These are phyloP conservation scores for Silene coronaria DNA, from an alignment of 179 eudicot genomes.

Conservation along the genomic window DNA sequence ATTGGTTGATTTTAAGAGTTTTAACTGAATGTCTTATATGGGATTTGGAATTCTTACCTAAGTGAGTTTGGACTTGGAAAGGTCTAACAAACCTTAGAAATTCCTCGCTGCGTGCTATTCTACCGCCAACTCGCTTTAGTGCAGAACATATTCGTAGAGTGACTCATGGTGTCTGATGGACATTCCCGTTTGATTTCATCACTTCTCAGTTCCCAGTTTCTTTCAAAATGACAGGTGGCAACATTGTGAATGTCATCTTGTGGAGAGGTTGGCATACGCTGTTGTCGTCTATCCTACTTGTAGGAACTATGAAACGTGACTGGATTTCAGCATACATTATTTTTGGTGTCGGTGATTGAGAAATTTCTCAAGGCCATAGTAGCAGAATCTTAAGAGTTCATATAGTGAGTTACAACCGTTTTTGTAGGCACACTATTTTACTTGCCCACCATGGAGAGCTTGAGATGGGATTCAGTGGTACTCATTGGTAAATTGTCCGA, in stretches of 20 bases:
- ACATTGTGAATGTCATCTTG: neutral
- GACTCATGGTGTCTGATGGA: neutral
- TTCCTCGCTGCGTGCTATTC: neutral
- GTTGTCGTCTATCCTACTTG: neutral
- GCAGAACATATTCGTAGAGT: neutral
- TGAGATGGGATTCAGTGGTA: too few relatives aligned
- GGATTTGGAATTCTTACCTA: neutral
- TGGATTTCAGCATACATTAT: neutral
- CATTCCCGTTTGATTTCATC: neutral
- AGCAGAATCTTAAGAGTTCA: too few relatives aligned
- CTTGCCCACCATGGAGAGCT: too few relatives aligned
- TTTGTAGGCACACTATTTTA: too few relatives aligned
- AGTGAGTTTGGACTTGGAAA: neutral
- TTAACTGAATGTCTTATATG: neutral
- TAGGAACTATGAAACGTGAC: neutral
- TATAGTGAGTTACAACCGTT: too few relatives aligned
- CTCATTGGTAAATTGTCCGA: too few relatives aligned
- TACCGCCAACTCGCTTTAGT: neutral
- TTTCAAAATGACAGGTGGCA: neutral
- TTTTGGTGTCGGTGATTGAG: neutral
- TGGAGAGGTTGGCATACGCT: neutral
- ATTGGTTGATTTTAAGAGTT: neutral
- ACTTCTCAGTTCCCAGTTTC: neutral
- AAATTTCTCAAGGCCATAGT: too few relatives aligned
- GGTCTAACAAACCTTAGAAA: neutral